Evolutionary conservation across 1,284 basidiomycete species (phyloP).

Genomic region (Sphagnurus paluster): DNA sequence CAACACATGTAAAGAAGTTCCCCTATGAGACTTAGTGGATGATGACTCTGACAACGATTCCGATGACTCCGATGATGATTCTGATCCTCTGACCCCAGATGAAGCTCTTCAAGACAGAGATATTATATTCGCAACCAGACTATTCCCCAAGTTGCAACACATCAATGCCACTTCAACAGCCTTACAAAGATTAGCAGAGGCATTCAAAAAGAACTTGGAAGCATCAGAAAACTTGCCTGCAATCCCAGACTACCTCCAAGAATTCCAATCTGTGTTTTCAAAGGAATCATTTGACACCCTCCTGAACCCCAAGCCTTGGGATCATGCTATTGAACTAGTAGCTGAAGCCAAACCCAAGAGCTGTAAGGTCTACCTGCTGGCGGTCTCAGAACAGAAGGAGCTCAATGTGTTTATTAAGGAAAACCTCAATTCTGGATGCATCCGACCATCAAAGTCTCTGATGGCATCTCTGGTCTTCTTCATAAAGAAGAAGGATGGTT

Average conservation of each 20-base stretch:
- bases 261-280: constrained; percentile 1
- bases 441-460: constrained; percentile 28
- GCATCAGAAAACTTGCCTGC: neutral
- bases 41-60: neutral
- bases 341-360: constrained; percentile 11
- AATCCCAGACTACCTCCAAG: neutral
- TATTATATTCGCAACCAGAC: neutral
- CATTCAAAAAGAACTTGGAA: neutral
- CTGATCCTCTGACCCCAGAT: neutral
- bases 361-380: constrained; percentile 28
- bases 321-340: constrained; percentile 28
- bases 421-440: constrained; percentile 26
- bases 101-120: neutral
- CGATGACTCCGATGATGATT: neutral
- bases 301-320: constrained; percentile 16
- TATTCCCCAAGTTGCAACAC: neutral
- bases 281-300: constrained; percentile 5
- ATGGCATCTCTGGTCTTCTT: constrained; percentile 42
- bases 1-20: neutral
- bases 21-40: neutral
- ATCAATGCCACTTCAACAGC: neutral
- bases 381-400: constrained; percentile 24
- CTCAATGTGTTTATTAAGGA: constrained; percentile 32
- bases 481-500: constrained; percentile 42
- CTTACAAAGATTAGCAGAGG: neutral